Evolutionary conservation across 768 basidiomycete species (phyloP).

Genomic region (Stropharia rugosoannulata): DNA sequence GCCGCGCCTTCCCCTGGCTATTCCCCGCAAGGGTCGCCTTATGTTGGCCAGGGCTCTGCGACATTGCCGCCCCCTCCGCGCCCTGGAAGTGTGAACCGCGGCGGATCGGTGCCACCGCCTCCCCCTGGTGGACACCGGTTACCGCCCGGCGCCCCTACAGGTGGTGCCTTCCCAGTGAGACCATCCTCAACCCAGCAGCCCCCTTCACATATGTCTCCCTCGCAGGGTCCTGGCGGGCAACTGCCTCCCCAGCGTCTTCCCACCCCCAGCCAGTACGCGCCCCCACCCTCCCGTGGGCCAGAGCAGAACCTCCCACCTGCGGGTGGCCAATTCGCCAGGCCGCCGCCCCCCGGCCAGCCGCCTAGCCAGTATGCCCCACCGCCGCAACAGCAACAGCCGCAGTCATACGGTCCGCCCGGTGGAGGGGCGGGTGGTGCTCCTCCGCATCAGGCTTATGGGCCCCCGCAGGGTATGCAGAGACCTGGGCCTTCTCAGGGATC

Average conservation of each 20-base stretch:
- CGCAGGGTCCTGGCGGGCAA: constrained; percentile 25
- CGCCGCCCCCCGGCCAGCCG: constrained; percentile 26
- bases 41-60: constrained; percentile 39
- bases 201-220: constrained; percentile 46
- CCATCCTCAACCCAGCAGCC: constrained; percentile 25
- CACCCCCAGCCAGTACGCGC: constrained; percentile 49
- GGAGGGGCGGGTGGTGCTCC: constrained; percentile 24
- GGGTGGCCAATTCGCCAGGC: constrained; percentile 33
- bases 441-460: constrained; percentile 38
- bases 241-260: constrained; percentile 38
- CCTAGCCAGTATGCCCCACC: constrained; percentile 36
- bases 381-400: constrained; percentile 30
- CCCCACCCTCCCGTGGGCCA: constrained; percentile 41
- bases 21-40: constrained; percentile 47
- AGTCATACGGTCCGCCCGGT: constrained; percentile 19
- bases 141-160: constrained; percentile 24
- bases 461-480: constrained; percentile 34
- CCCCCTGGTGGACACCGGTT: constrained; percentile 31
- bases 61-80: constrained; percentile 62
- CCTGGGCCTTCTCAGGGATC: constrained; percentile 20
- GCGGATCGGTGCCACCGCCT: constrained; percentile 34
- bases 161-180: constrained; percentile 24
- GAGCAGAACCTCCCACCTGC: constrained; percentile 45
- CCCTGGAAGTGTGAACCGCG: constrained; percentile 59
- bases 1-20: constrained; percentile 44